Evolutionary conservation across 441 rosid genomes (phyloP), one percentile per base, ranked within the genome.

Genomic region (Pelargonium australe): DNA sequence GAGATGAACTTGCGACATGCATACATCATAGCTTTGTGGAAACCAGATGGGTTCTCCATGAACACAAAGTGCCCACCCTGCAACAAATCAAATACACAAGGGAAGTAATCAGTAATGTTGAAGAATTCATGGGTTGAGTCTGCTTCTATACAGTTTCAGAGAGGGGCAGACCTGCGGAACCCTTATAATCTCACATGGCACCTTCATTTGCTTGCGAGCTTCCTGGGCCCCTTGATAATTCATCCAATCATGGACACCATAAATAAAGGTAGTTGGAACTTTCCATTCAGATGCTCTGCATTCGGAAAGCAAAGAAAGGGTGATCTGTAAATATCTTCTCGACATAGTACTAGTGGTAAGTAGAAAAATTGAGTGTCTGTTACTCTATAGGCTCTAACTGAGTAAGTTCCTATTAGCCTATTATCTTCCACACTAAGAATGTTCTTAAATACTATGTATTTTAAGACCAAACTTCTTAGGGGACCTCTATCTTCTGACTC

Each of bases 11-110:
- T 85, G 71, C 95, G 85, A 77, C 97, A 86, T 31, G 92, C 97
- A 49, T 95, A 80, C 19, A 89, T 66, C 73, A 88, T 69, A 14
- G 98, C 96, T 7, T 91, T 79, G 78, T 89, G 99, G 72, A 92
- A 92, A 28, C 80, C 90, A 4, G 51, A 57, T 55, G 91, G 89
- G 58, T 92, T 90, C 73, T 95, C 98, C 63, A 92, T 85, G 85
- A 95, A 95, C 67, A 89, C 91, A 60, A 83, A 95, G 67, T 95
- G 99, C 13, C 97, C 98, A 13, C 80, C 88, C 99, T 95, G 87
- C 81, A 77, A 67, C 63, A 19, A 55, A 14, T 3, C 19, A 16
- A n/a, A 16, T 55, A 55, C 7, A 37, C 1, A 0, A 5, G 41
- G 41, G 51, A 45, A 45, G 5, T 5, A 37, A 37, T 37, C 41